phyloP scores from a whole-genome alignment of 441 rosid genomes.

The Euphorbia schlechtendalii region DNA sequence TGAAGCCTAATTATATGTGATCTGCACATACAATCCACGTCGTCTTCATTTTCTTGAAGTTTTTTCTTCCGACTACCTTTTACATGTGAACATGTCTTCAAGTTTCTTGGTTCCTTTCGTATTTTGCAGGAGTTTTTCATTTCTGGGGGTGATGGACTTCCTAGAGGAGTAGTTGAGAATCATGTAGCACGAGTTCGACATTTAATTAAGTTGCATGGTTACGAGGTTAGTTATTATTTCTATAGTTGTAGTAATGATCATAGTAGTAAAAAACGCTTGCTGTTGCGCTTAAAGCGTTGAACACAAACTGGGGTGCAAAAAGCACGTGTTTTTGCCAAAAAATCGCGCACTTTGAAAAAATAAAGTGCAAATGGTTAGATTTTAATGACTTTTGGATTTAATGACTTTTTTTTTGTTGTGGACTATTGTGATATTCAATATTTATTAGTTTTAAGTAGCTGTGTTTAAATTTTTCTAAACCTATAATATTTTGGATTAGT shows the following conservation, averaged over 20 bases:
- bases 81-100: not conserved
- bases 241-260: not conserved
- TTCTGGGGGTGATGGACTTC: conserved; percentile 97
- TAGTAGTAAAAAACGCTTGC: no score
- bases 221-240: conserved; percentile 55
- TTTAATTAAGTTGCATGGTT: conserved; percentile 66
- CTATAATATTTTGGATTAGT: no score
- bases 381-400: no score
- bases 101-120: not conserved
- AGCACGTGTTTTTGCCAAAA: no score
- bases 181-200: conserved; percentile 78
- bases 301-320: no score
- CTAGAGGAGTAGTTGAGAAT: conserved; percentile 94
- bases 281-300: no score
- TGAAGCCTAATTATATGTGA: not conserved
- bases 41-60: not conserved
- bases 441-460: no score
- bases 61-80: not conserved
- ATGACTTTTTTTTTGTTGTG: no score
- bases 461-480: no score
- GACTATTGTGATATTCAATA: no score
- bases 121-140: conserved; percentile 76
- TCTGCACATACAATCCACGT: not conserved
- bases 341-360: no score
- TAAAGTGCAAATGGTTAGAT: no score